These are phyloP conservation scores for Mytilinidion resinicola DNA, from an alignment of 495 filamentous ascomycete genomes.

Conservation along the genomic window DNA sequence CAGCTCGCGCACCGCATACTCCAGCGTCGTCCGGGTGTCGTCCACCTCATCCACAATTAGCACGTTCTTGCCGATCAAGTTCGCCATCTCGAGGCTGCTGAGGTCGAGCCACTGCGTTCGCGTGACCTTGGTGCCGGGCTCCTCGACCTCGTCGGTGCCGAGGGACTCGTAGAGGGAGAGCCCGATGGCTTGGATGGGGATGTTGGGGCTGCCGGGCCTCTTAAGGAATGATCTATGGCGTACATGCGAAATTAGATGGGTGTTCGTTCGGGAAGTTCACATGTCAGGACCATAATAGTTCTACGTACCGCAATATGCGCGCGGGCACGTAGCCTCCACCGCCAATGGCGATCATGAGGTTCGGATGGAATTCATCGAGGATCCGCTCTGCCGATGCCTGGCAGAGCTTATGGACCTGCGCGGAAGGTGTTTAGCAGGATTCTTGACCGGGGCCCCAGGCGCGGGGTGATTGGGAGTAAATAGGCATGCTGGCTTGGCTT, in stretches of 20 bases:
- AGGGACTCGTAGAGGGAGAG: slow-evolving; percentile 93
- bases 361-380: slow-evolving; percentile 75
- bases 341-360: slow-evolving; percentile 98
- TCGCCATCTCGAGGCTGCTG: slow-evolving; percentile 78
- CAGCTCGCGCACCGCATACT: slow-evolving; percentile 93
- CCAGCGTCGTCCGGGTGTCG: slow-evolving; percentile 92
- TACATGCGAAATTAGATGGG: neutral
- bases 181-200: slow-evolving; percentile 98
- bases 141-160: slow-evolving; percentile 52
- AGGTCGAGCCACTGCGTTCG: slow-evolving; percentile 98
- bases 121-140: slow-evolving; percentile 85
- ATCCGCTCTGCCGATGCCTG: slow-evolving; percentile 74
- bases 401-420: slow-evolving; percentile 92
- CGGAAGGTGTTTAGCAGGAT: neutral
- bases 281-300: too few relatives aligned
- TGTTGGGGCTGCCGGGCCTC: slow-evolving; percentile 78
- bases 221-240: slow-evolving; percentile 78
- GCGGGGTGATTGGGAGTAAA: too few relatives aligned
- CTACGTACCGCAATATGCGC: slow-evolving; percentile 73
- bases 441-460: too few relatives aligned
- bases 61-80: slow-evolving; percentile 92
- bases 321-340: slow-evolving; percentile 96
- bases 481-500: too few relatives aligned
- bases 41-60: slow-evolving; percentile 99
- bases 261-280: neutral